Percentiles rank a stretch among this genome's conserved stretches.
Evolutionary conservation across 768 basidiomycete species (phyloP).

Genomic region (Tulasnella sp.): DNA sequence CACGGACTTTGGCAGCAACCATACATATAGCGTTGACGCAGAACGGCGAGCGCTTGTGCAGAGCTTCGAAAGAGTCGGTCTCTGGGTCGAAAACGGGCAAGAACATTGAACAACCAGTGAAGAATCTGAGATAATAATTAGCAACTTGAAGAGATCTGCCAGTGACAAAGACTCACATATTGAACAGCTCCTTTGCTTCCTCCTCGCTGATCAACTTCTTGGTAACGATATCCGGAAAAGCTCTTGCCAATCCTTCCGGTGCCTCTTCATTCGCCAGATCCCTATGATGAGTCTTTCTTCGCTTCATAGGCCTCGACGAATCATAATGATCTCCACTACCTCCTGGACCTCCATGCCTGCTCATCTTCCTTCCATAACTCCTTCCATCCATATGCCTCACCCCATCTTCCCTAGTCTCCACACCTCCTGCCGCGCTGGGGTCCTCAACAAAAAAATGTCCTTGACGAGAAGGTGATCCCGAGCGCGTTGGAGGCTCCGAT

Average conservation of each 20-base stretch:
- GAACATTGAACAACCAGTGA: conserved; percentile 84
- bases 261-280: background rate
- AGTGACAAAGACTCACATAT: conserved; percentile 42
- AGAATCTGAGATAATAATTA: conserved; percentile 46
- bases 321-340: conserved; percentile 4
- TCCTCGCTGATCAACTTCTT: conserved; percentile 68
- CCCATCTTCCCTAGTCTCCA: background rate
- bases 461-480: conserved; percentile 12
- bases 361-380: background rate
- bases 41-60: conserved; percentile 85
- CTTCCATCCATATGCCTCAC: background rate
- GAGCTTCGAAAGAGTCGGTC: conserved; percentile 72
- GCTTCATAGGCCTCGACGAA: conserved; percentile 45
- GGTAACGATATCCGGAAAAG: conserved; percentile 49
- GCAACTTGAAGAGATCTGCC: background rate
- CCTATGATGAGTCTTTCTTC: conserved; percentile 48
- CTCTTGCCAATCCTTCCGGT: background rate
- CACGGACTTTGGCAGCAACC: conserved; percentile 81
- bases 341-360: background rate
- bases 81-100: conserved; percentile 74
- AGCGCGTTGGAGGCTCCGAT: conserved; percentile 11
- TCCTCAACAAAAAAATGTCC: conserved; percentile 5
- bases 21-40: conserved; percentile 87
- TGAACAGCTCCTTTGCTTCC: conserved; percentile 77
- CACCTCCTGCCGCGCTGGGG: no score